A percentile compares a stretch with the other conserved stretches of the same genome.
Conservation (phyloP, 2,329 filamentous ascomycete genomes). For the Cercospora janseana region DNA sequence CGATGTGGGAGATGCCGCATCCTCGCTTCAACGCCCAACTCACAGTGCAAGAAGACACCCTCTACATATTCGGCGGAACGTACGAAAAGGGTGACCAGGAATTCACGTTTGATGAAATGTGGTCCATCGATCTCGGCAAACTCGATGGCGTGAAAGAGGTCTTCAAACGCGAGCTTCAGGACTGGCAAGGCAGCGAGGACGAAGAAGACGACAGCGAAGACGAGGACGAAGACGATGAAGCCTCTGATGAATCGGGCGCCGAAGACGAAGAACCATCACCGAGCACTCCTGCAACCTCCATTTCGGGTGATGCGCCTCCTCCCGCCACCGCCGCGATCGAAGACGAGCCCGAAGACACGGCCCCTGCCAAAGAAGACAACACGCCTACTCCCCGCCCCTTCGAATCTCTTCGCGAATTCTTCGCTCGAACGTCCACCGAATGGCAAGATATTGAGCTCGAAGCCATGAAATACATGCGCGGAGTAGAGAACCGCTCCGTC, state of each 20-base stretch:
- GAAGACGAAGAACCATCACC: constrained; percentile 43
- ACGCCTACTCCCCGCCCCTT: constrained; percentile 79
- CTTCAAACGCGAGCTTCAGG: constrained; percentile 78
- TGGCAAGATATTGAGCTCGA: constrained; percentile 89
- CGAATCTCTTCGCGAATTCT: constrained; percentile 88
- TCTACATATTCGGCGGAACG: constrained; percentile 94
- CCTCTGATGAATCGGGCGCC: constrained; percentile 48
- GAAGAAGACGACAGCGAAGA: constrained; percentile 51
- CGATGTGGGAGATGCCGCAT: constrained; percentile 80
- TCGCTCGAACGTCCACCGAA: constrained; percentile 76
- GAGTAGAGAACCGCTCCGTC: constrained; percentile 66
- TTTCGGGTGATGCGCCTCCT: constrained; percentile 24
- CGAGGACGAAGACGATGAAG: constrained; percentile 52
- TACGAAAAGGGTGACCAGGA: constrained; percentile 94
- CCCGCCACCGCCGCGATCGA: constrained; percentile 15
- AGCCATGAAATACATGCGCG: constrained; percentile 66
- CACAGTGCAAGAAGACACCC: constrained; percentile 83
- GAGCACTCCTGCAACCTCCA: constrained; percentile 31
- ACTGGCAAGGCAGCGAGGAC: constrained; percentile 65
- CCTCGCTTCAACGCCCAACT: constrained; percentile 87
- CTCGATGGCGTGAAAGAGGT: constrained; percentile 91
- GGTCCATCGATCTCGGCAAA: constrained; percentile 89
- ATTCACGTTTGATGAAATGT: constrained; percentile 93
- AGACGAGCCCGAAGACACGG: constrained; percentile 35
- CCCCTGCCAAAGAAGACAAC: constrained; percentile 62